Base-by-base conservation (phyloP, 768 basidiomycete genomes). In the Tricholoma terreum region DNA sequence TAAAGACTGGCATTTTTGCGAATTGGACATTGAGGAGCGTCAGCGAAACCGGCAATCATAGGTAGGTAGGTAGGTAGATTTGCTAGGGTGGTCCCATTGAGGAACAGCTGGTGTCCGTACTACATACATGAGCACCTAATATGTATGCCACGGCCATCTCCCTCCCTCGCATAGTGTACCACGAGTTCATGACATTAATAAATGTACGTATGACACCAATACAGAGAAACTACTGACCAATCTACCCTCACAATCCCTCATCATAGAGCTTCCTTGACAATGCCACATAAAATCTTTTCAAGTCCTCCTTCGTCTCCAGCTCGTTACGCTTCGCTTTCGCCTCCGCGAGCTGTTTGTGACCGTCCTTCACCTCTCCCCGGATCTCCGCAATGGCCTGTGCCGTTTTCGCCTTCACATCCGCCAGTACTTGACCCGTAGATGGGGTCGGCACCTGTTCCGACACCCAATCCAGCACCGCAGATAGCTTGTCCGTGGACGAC, bases 201-300 rank as follows among this genome's bases (percentile, higher is more conserved):
- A 43, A 11, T 8, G 38, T 1, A 7, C 19, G 38, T 40, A 40
- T 17, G 19, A 40, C 38, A 40, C 9, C 10, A 11, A 46, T 7
- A 8, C 24, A 22, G 24, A 27, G n/a, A 11, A 22, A 22, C 12
- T 11, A 19, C n/a, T 24, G 43, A 24, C 43, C 21, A 48, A 9
- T n/a, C 46, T 22, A 30, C 15, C 12, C 24, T 78, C 74, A 97
- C 66, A 94, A 72, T 10, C 96, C 96, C 68, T 97, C 93, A 57
- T 98, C 90, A 63, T 94, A 93, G 73, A 99, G 72, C 74, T 92
- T 96, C 71, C 89, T 82, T 61, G 90, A 84, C 45, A 98, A 71
- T 6, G 94, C 91, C 33, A 97, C 80, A 70, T 96, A 96, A 71
- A 99, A 92, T 64, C 86, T 76, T 68, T 95, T 94, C 66, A 98